These are phyloP conservation scores for Clonostachys byssicola DNA, from an alignment of 2,329 filamentous ascomycete genomes.

Conservation along the genomic window DNA sequence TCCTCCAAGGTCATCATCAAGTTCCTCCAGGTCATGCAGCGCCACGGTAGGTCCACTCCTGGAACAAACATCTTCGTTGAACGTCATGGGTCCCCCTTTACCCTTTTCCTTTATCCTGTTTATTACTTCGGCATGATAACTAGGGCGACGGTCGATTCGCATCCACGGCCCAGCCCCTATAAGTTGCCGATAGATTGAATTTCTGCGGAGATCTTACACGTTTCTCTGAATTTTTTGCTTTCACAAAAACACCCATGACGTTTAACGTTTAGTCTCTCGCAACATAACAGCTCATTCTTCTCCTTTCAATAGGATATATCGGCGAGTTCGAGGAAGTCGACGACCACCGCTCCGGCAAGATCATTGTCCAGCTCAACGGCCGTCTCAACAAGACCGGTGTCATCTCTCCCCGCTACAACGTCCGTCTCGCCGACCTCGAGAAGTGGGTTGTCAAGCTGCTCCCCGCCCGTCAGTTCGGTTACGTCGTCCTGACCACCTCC, in stretches of 20 bases:
- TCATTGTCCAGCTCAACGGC: constrained; percentile 98
- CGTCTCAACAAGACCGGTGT: constrained; percentile 99
- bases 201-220: constrained; percentile 86
- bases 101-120: background rate
- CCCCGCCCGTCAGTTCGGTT: constrained; percentile 99
- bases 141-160: constrained; percentile 82
- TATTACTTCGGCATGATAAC: constrained; percentile 94
- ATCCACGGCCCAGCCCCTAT: constrained; percentile 97
- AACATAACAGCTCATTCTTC: constrained; percentile 66
- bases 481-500: constrained; percentile 97
- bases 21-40: constrained; percentile 99
- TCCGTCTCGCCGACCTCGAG: constrained; percentile 95
- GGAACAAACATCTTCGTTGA: background rate
- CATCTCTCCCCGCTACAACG: constrained; percentile 99
- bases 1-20: constrained; percentile 99
- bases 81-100: background rate
- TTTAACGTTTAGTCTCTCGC: constrained; percentile 92
- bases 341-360: constrained; percentile 99
- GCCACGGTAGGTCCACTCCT: constrained; percentile 76
- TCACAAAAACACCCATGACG: constrained; percentile 55
- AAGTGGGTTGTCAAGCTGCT: constrained; percentile 99
- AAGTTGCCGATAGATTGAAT: constrained; percentile 97
- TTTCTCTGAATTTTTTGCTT: constrained; percentile 60
- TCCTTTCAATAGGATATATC: constrained; percentile 73
- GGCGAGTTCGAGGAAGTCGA: constrained; percentile 99